Evolutionary conservation across 768 basidiomycete species (phyloP), one percentile per base, ranked within the genome.

Genomic region (Coprinopsis sp.): DNA sequence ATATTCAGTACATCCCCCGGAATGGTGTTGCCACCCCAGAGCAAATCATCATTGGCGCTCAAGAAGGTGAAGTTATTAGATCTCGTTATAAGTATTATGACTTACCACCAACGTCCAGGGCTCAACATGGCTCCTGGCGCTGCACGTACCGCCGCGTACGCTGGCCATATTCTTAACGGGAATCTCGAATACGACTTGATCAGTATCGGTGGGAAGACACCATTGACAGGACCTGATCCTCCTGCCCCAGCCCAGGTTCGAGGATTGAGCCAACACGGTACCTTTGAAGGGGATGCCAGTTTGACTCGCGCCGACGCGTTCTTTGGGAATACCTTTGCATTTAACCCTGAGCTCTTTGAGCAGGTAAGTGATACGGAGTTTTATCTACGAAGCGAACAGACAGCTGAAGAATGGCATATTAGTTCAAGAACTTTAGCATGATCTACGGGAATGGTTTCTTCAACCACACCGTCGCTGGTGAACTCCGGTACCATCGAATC

Each of bases 131-230:
- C 36, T 13, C 49, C 47, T 31, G 27, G 25, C 12, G 25, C 46
- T n/a, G 56, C 54, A 12, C 37, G 41, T 19, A 51, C 54, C 36
- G 51, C 46, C 12, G 52, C 50, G 6, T 55, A 58, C 33, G 43
- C 44, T 14, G 54, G 44, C 11, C 33, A 38, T 23, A 40, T 55
- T 16, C 39, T 51, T 3, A 46, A 55, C 29, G 56, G 54, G 5
- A 55, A 55, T 41, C 24, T 51, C 14, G 28, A 53, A 22, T 53
- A 52, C 22, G 33, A 55, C 29, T 37, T 53, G 10, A 25, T 55
- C 25, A 58, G 54, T 33, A 55, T 55, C 27, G 54, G 56, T 7
- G 45, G 40, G 12, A 53, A 54, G 49, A 50, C 54, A 10, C 34
- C 33, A 11, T 37, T 42, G 29, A 57, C 56, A 6, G 56, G 56